These are phyloP conservation scores for Globisporangium iwayamae DNA, from an alignment of 352 stramenopile species.

Conservation along the genomic window DNA sequence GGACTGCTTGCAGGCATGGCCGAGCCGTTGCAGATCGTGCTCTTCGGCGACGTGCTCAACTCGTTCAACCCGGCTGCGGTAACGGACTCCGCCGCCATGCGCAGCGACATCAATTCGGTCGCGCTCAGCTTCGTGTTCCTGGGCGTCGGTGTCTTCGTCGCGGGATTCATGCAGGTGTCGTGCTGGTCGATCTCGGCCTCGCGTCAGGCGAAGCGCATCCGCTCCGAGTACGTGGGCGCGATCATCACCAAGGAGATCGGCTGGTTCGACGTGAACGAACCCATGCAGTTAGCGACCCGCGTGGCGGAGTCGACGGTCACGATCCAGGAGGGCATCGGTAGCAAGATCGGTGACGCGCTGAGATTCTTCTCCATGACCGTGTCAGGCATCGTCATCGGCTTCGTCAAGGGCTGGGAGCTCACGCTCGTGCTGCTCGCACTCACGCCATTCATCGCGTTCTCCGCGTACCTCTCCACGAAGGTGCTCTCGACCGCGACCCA, in stretches of 20 bases:
- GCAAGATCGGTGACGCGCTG: constrained; percentile 50
- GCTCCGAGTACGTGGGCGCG: constrained; percentile 25
- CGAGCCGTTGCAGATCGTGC: constrained; percentile 29
- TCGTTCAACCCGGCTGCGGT: constrained; percentile 25
- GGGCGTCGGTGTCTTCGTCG: constrained; percentile 22
- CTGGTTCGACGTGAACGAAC: constrained; percentile 48
- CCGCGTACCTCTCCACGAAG: constrained; percentile 46
- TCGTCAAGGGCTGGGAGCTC: constrained; percentile 65
- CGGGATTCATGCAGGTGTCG: constrained; percentile 38
- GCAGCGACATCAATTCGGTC: constrained; percentile 27
- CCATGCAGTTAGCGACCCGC: constrained; percentile 25
- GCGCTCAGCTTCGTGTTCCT: constrained; percentile 33
- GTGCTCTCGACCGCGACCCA: constrained; percentile 46
- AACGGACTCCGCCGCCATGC: constrained; percentile 25
- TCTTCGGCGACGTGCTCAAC: constrained; percentile 36
- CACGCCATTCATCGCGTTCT: constrained; percentile 58
- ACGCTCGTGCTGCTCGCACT: constrained; percentile 60
- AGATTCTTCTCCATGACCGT: constrained; percentile 64
- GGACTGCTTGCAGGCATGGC: constrained; percentile 1
- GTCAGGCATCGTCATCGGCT: constrained; percentile 54
- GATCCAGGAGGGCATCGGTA: constrained; percentile 64
- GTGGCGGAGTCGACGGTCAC: constrained; percentile 33
- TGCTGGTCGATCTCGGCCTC: constrained; percentile 62
- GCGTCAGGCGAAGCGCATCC: constrained; percentile 46
- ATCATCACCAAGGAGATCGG: constrained; percentile 39